Base-by-base conservation (phyloP, 192 early-diverging fungal species). In the Backusella mclennaniae region DNA sequence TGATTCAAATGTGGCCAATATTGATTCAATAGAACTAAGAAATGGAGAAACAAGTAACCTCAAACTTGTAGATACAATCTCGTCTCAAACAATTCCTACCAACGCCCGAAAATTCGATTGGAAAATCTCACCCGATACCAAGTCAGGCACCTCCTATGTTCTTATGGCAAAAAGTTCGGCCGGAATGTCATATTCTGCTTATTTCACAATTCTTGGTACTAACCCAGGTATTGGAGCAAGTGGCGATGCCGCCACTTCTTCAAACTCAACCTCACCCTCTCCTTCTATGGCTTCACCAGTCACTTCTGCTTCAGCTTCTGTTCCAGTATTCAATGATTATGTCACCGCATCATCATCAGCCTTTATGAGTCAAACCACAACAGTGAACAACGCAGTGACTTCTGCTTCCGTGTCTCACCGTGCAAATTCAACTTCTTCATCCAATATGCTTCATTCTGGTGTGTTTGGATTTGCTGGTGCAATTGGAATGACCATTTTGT, bases 101-200 rank as follows among this genome's bases (percentile, higher is more conserved):
- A 44, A 21, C 19, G 5, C 33, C 6, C 23, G 41, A 52, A 21
- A 72, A 29, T 52, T 52, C 31, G 42, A 33, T 4, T 72, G 70
- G 70, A 72, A 72, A 12, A 72, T 72, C 21, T 31, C 38, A 17
- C 39, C 36, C 31, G 44, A 39, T 14, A 42, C 29, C 1, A 23
- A 21, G n/a, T 17, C 70, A 21, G 70, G 44, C 35, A 44, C 39
- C 44, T 39, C 70, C n/a, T 42, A 44, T 52, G 44, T 72, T 39
- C 39, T 72, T 11, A 31, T 33, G 38, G 44, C 70, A 42, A 72
- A 39, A 19, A 44, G 44, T 44, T 21, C 29, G 26, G 44, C 39
- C 44, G 70, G 44, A 39, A 39, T 31, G 26, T 46, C 70, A 12
- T 72, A 72, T 44, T 72, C 70, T 72, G 70, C 39, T 17, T 72